Conservation (phyloP, 1,139 yeast genomes). For the Suhomyces choctaworum region DNA sequence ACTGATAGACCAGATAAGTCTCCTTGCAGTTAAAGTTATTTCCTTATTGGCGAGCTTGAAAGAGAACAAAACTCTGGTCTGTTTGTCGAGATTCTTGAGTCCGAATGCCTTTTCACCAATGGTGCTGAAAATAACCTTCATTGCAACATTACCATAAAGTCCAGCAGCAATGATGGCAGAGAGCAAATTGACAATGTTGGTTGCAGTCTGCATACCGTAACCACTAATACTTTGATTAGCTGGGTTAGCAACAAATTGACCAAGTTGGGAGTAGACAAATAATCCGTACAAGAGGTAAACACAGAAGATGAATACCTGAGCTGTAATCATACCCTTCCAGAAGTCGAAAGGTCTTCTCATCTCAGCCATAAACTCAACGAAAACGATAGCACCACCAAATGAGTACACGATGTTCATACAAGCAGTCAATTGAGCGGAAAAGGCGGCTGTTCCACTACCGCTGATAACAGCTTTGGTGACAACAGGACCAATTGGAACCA, state of each 20-base stretch:
- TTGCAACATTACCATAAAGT: constrained; percentile 5
- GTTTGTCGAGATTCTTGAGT: constrained; percentile 1
- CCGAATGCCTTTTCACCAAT: constrained; percentile 2
- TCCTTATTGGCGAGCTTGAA: neutral
- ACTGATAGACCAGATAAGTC: constrained; percentile 4
- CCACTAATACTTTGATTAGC: constrained; percentile 5
- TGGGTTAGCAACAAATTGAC: constrained; percentile 4
- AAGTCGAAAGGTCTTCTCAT: constrained; percentile 6
- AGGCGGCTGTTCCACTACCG: constrained; percentile 1
- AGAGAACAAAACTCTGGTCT: constrained; percentile 1
- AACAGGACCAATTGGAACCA: constrained; percentile 2
- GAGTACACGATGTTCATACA: constrained; percentile 6
- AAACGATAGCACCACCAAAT: constrained; percentile 5
- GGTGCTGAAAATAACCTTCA: constrained; percentile 4
- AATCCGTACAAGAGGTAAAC: constrained; percentile 5
- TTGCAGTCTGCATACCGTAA: constrained; percentile 3
- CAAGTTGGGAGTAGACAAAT: constrained; percentile 4
- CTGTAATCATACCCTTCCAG: constrained; percentile 6
- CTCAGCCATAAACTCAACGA: constrained; percentile 6
- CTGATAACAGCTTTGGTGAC: constrained; percentile 1
- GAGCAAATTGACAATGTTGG: constrained; percentile 1
- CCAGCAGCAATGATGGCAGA: constrained; percentile 6
- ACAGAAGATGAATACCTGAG: constrained; percentile 2
- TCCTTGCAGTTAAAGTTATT: constrained; percentile 1
- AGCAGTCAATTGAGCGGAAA: constrained; percentile 2